These are phyloP conservation scores for Suhomyces tanzawaensis DNA, from an alignment of 805 yeast species.

Conservation along the genomic window DNA sequence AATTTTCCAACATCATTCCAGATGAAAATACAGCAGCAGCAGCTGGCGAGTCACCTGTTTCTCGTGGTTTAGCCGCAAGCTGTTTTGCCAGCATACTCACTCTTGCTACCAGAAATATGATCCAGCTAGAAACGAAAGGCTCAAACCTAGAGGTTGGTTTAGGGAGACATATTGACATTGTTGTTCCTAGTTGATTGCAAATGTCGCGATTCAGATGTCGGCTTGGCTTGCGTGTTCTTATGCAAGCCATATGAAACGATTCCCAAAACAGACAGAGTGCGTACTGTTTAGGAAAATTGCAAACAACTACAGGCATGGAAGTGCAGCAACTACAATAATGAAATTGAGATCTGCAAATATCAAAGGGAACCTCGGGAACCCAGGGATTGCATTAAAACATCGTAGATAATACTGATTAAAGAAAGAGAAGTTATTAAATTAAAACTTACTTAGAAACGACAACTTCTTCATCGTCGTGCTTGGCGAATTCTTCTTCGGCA, in stretches of 20 bases:
- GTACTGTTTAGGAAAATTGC: no score
- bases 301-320: no score
- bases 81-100: constrained; percentile 27
- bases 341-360: no score
- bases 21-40: neutral
- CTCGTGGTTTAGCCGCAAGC: constrained; percentile 24
- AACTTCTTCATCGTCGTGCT: constrained; percentile 30
- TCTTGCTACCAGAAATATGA: constrained; percentile 20
- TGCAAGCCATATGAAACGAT: no score
- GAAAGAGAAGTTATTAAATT: neutral
- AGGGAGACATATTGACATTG: neutral
- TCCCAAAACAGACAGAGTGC: no score
- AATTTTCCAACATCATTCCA: constrained; percentile 19
- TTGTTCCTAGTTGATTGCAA: neutral
- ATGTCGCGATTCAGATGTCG: no score
- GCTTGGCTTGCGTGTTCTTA: no score
- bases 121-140: neutral
- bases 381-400: neutral
- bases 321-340: no score
- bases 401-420: neutral
- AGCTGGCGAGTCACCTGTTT: constrained; percentile 11
- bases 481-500: constrained; percentile 54
- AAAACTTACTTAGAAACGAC: constrained; percentile 4
- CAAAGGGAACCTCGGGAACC: no score
- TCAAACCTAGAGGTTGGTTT: neutral